These are phyloP conservation scores for Trichophyton equinum DNA, from an alignment of 2,329 filamentous ascomycete species.

Conservation along the genomic window DNA sequence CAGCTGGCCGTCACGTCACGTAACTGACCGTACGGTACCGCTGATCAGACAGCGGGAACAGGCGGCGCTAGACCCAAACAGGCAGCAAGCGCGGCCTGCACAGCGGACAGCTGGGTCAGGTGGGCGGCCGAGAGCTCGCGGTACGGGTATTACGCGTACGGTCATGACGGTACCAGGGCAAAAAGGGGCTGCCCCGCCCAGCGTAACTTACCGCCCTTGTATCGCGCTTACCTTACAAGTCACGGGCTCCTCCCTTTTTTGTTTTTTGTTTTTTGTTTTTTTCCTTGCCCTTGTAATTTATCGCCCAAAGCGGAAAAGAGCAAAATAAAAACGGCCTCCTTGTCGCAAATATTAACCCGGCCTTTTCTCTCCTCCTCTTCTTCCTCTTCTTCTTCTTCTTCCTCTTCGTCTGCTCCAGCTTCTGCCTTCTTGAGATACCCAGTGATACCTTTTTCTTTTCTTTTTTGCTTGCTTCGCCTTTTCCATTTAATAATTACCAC, in stretches of 20 bases:
- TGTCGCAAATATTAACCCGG: conserved; percentile 1
- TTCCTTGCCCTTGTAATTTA: background rate
- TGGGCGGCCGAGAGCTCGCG: background rate
- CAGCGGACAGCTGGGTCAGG: background rate
- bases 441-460: conserved; percentile 23
- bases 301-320: background rate
- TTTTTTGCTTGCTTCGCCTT: conserved; percentile 12
- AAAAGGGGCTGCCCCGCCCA: background rate
- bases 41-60: background rate
- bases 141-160: background rate
- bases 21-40: background rate
- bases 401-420: conserved; percentile 14
- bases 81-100: background rate
- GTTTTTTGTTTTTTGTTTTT: background rate
- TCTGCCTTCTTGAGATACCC: conserved; percentile 28
- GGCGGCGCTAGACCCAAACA: background rate
- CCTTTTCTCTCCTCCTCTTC: conserved; percentile 12
- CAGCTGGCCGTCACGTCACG: background rate
- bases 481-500: background rate
- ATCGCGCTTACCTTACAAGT: background rate
- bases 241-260: background rate
- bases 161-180: background rate
- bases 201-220: background rate
- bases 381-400: conserved; percentile 15
- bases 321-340: background rate